Percentiles rank a stretch among this genome's conserved stretches.
Conservation (phyloP, 305 asterid species). For the Caryopteris hybrid region DNA sequence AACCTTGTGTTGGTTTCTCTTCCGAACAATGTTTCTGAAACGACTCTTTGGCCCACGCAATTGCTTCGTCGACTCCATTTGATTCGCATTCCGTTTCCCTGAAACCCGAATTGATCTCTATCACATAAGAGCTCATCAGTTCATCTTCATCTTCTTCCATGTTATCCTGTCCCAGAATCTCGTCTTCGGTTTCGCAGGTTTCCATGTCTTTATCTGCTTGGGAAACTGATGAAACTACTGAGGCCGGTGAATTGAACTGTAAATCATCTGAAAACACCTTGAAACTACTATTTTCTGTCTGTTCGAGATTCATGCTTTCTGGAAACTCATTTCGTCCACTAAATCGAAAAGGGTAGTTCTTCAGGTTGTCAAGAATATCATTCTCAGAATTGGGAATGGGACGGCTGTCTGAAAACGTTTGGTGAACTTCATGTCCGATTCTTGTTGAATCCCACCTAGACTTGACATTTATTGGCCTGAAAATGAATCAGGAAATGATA, state of each 20-base stretch:
- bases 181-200: constrained; percentile 13
- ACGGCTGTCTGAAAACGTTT: background rate
- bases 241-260: constrained; percentile 51
- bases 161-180: constrained; percentile 9
- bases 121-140: constrained; percentile 48
- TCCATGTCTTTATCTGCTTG: constrained; percentile 25
- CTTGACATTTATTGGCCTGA: constrained; percentile 58
- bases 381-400: constrained; percentile 26
- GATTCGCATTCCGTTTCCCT: constrained; percentile 38
- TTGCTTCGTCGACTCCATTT: constrained; percentile 68
- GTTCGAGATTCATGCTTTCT: constrained; percentile 36
- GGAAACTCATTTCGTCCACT: constrained; percentile 37
- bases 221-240: constrained; percentile 48
- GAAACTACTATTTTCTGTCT: constrained; percentile 27
- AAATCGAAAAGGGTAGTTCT: constrained; percentile 25
- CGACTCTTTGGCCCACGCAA: constrained; percentile 78
- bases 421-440: constrained; percentile 21
- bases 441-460: constrained; percentile 30
- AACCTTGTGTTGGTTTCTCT: constrained; percentile 27
- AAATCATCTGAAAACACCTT: constrained; percentile 37
- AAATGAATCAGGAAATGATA: background rate
- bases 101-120: constrained; percentile 42
- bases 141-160: constrained; percentile 32
- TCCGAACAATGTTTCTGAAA: constrained; percentile 39
- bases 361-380: constrained; percentile 29